Evolutionary conservation across 169 alveolate genomes (phyloP).

Genomic region (Cryptosporidium sp.): DNA sequence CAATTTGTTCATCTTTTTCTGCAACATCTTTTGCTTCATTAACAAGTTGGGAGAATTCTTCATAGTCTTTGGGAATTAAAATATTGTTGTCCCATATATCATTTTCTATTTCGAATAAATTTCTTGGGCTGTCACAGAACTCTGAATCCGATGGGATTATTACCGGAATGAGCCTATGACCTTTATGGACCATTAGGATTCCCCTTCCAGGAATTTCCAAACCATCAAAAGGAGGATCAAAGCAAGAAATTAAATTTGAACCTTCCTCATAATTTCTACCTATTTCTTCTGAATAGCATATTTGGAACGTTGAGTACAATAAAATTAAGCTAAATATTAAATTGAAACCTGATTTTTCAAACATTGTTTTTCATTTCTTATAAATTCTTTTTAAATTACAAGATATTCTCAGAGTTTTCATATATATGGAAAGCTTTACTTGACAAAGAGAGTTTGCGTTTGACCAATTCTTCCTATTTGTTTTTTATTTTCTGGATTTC

Average conservation of each 20-base stretch:
- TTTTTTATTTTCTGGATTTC: background rate
- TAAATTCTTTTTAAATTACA: background rate
- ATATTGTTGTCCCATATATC: slow-evolving; percentile 44
- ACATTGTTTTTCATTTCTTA: slow-evolving; percentile 7
- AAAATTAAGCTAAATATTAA: background rate
- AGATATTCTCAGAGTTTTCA: background rate
- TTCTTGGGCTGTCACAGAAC: slow-evolving; percentile 42
- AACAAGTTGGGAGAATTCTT: slow-evolving; percentile 44
- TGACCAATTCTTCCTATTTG: background rate
- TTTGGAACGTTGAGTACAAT: background rate
- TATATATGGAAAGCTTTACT: background rate
- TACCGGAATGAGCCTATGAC: slow-evolving; percentile 63
- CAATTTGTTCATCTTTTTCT: slow-evolving; percentile 7
- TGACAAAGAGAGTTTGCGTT: background rate
- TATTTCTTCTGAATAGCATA: background rate
- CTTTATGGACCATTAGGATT: slow-evolving; percentile 23
- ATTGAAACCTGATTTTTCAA: background rate
- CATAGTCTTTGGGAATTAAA: slow-evolving; percentile 34
- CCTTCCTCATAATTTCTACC: background rate
- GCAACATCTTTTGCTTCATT: slow-evolving; percentile 16
- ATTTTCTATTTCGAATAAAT: background rate
- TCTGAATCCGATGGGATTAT: slow-evolving; percentile 10
- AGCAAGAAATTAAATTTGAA: slow-evolving; percentile 12
- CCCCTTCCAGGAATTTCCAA: slow-evolving; percentile 69
- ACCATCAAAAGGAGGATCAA: slow-evolving; percentile 52